Percentiles rank a stretch among this genome's conserved stretches.
Conservation (phyloP, 345 rosid species). For the Brassica incana region DNA sequence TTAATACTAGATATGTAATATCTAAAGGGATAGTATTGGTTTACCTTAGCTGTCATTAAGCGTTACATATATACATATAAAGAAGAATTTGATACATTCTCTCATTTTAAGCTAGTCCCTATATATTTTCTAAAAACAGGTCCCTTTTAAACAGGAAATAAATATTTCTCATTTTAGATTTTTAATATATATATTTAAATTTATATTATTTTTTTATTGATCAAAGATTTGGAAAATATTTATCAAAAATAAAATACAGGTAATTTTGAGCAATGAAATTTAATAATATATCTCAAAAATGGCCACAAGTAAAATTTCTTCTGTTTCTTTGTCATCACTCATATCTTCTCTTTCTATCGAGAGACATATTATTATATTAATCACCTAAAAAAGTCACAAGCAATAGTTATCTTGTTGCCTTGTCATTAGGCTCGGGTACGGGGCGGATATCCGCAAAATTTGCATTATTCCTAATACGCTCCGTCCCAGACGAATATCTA, state of each 20-base stretch:
- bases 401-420: no score
- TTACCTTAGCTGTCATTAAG: conserved; percentile 6
- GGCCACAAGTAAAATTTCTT: neutral
- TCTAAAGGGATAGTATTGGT: neutral
- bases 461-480: no score
- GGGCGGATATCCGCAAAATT: no score
- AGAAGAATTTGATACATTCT: neutral
- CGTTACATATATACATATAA: neutral
- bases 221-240: neutral
- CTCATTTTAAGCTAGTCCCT: neutral
- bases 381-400: neutral
- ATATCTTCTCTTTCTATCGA: neutral
- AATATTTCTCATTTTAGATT: neutral
- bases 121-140: neutral
- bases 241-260: neutral
- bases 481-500: no score
- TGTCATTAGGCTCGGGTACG: no score
- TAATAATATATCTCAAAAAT: neutral
- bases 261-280: neutral
- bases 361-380: neutral
- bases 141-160: neutral
- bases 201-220: neutral
- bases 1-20: neutral
- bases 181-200: neutral
- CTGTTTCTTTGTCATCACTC: neutral